Conservation (phyloP, 2,329 filamentous ascomycete species). For the Colletotrichum musae region DNA sequence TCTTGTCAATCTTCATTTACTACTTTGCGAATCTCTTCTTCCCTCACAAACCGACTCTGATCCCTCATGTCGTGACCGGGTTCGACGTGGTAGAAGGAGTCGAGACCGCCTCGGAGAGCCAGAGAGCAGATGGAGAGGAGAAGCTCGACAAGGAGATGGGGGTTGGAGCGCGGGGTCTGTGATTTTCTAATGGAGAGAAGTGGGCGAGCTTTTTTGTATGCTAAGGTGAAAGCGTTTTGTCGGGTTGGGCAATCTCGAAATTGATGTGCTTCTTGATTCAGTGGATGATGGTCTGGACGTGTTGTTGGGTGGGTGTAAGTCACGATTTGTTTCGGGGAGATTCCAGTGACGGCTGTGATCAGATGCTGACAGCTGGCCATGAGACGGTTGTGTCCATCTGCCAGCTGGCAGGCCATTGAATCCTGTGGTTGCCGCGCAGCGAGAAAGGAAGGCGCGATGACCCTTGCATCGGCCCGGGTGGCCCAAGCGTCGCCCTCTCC, state of each 20-base stretch:
- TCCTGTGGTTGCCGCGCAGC: slow-evolving; percentile 36
- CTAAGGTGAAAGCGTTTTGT: background rate
- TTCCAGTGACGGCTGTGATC: background rate
- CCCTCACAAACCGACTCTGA: slow-evolving; percentile 43
- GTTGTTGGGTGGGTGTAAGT: too few species aligned
- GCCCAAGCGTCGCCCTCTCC: slow-evolving; percentile 15
- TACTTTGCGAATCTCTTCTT: slow-evolving; percentile 43
- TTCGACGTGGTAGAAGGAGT: slow-evolving; percentile 5
- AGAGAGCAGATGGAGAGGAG: background rate
- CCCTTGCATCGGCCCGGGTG: slow-evolving; percentile 38
- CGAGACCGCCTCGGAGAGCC: background rate
- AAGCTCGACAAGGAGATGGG: background rate
- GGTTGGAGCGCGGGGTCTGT: background rate
- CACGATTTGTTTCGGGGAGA: too few species aligned
- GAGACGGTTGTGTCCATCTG: background rate
- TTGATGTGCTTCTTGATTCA: too few species aligned
- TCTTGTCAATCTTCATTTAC: slow-evolving; percentile 39
- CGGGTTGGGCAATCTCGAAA: too few species aligned
- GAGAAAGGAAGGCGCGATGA: slow-evolving; percentile 14
- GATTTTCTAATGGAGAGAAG: background rate
- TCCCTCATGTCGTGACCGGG: slow-evolving; percentile 42
- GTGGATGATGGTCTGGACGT: too few species aligned
- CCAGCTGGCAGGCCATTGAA: background rate
- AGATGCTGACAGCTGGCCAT: background rate
- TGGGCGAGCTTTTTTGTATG: background rate